These are phyloP conservation scores for Saccharomycopsis schoenii DNA, from an alignment of 805 yeast species.

Conservation along the genomic window DNA sequence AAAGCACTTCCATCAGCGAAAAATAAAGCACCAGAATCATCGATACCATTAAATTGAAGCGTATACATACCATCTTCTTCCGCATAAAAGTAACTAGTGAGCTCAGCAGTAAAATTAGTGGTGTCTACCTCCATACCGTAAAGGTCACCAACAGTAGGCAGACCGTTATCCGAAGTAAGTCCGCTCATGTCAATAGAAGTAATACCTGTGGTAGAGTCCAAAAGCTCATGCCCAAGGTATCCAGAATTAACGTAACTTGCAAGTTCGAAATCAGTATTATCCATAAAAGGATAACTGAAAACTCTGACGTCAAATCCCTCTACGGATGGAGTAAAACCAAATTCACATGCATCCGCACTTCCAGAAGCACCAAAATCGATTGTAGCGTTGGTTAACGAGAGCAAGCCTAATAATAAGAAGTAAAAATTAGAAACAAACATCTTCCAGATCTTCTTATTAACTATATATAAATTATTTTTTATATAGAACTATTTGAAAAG, in stretches of 20 bases:
- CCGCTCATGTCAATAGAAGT: not conserved
- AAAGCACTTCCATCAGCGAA: slow-evolving; percentile 27
- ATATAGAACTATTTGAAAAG: no score
- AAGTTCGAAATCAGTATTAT: not conserved
- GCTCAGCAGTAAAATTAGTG: slow-evolving; percentile 22
- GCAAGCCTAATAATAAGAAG: not conserved
- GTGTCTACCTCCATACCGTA: slow-evolving; percentile 4
- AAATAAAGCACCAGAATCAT: slow-evolving; percentile 28
- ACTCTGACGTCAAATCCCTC: not conserved
- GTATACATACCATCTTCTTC: slow-evolving; percentile 25
- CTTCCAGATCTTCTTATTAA: no score
- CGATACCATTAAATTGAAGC: slow-evolving; percentile 21
- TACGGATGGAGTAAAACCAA: not conserved
- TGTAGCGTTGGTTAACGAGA: not conserved
- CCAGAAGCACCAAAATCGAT: not conserved
- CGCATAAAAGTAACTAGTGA: slow-evolving; percentile 26
- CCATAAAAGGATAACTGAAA: not conserved
- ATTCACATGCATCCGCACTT: not conserved
- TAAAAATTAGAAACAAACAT: no score
- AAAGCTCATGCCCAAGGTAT: not conserved
- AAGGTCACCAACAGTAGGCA: not conserved
- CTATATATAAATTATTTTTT: no score
- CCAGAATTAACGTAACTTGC: not conserved
- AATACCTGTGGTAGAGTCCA: not conserved
- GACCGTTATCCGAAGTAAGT: not conserved